Evolutionary conservation across 768 basidiomycete species (phyloP).

Genomic region (Kockovaella imperatae): DNA sequence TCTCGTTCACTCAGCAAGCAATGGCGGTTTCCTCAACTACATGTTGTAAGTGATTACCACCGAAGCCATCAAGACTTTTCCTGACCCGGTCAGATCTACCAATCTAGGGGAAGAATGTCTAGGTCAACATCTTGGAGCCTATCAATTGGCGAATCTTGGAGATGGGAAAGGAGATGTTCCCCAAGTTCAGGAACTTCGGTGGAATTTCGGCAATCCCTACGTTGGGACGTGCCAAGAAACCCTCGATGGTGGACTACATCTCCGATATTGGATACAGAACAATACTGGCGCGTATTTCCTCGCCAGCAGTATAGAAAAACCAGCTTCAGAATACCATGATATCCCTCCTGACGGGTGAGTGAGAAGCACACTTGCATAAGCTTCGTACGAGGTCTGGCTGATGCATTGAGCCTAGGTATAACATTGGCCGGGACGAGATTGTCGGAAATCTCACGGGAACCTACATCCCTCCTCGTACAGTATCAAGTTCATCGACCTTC

Average conservation of each 20-base stretch:
- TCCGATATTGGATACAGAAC: slow-evolving; percentile 81
- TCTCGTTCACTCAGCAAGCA: slow-evolving; percentile 50
- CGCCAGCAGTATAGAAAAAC: slow-evolving; percentile 34
- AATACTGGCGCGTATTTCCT: slow-evolving; percentile 46
- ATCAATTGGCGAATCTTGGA: slow-evolving; percentile 65
- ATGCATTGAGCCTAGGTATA: slow-evolving; percentile 50
- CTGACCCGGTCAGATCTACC: slow-evolving; percentile 49
- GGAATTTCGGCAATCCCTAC: slow-evolving; percentile 69
- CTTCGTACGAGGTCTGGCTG: neutral
- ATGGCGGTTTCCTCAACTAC: slow-evolving; percentile 76
- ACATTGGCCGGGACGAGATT: slow-evolving; percentile 77
- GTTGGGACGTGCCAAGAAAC: slow-evolving; percentile 83
- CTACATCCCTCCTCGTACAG: slow-evolving; percentile 12
- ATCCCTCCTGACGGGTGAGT: slow-evolving; percentile 63
- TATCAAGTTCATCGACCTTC: slow-evolving; percentile 59
- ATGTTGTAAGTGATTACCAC: slow-evolving; percentile 56
- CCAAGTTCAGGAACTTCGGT: slow-evolving; percentile 75
- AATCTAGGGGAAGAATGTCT: slow-evolving; percentile 64
- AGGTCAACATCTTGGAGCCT: slow-evolving; percentile 64
- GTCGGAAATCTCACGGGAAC: slow-evolving; percentile 65
- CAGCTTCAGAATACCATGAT: slow-evolving; percentile 54
- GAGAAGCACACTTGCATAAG: neutral
- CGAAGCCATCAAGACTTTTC: too few species aligned
- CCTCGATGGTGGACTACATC: slow-evolving; percentile 75
- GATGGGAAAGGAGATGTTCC: slow-evolving; percentile 69